Evolutionary conservation across 768 basidiomycete species (phyloP), one percentile per base, ranked within the genome.

Genomic region (Daedalea quercina): DNA sequence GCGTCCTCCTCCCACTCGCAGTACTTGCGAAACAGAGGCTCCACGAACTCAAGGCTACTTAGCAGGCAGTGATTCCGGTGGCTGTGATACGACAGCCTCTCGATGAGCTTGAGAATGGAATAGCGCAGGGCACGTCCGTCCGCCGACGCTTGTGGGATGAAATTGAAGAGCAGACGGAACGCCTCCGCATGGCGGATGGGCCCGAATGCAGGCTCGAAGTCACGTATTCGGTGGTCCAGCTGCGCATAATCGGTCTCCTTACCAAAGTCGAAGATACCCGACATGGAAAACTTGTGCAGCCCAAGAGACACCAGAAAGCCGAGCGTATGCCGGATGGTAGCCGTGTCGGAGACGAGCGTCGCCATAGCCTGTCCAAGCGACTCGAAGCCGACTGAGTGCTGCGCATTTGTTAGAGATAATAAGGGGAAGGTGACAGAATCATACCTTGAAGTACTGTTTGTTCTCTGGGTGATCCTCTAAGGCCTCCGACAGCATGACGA

Each of bases 11-110:
- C 59, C 20, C 67, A 61, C 44, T 58, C 57, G 52, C 64, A 71
- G 60, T 82, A 80, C 20, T 73, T 69, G 22, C 68, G 62, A 50
- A 87, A 80, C 1, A 86, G 70, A 9, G 78, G 73, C 1, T 70
- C 65, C 25, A 82, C 73, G 7, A 90, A 66, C 7, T 78, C 79
- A 15, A 83, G 64, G 57, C 73, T 80, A 60, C 80, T 82, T 43
- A 92, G 69, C 9, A 86, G 68, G 9, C 81, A 84, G 20, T 81
- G 81, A 61, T 91, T 91, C 33, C 84, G 73, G 65, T 90, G 90
- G 53, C 74, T 81, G 26, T 75, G 70, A 7, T 70, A 70, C 3
- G 79, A 76, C 2, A 91, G 70, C 2, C 77, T 70, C 54, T 90
- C 90, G 48, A 89, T 67, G 11, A 87, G 65, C 59, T 78, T 84